Conservation (phyloP, 2,329 filamentous ascomycete species). For the Phaeosphaeriaceae sp. region DNA sequence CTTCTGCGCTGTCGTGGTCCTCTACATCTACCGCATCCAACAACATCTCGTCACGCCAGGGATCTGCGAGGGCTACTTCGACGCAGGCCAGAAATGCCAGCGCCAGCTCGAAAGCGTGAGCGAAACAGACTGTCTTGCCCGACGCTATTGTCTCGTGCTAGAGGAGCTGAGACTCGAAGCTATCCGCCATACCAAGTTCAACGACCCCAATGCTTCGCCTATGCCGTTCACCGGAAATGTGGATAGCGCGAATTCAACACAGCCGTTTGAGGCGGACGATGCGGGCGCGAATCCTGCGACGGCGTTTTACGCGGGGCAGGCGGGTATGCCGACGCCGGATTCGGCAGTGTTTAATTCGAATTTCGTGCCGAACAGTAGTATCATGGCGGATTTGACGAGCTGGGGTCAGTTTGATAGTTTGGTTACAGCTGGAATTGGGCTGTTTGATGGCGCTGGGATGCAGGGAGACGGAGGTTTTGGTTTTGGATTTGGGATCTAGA, state of each 20-base stretch:
- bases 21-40: constrained; percentile 64
- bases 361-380: constrained; percentile 29
- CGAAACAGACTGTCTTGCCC: constrained; percentile 42
- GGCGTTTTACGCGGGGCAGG: constrained; percentile 14
- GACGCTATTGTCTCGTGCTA: constrained; percentile 61
- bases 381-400: constrained; percentile 45
- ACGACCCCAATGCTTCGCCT: not conserved
- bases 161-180: constrained; percentile 59
- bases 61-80: constrained; percentile 57
- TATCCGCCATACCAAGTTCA: constrained; percentile 30
- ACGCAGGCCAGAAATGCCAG: constrained; percentile 53
- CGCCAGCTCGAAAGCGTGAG: constrained; percentile 38
- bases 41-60: constrained; percentile 54
- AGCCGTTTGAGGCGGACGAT: not conserved
- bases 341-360: constrained; percentile 30
- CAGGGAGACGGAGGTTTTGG: constrained; percentile 21
- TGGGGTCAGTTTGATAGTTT: constrained; percentile 50
- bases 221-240: not conserved
- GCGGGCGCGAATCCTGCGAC: not conserved
- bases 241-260: not conserved
- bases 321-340: constrained; percentile 41
- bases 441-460: constrained; percentile 36
- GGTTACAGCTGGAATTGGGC: constrained; percentile 43
- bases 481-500: constrained; percentile 4
- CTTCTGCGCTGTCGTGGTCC: constrained; percentile 61